phyloP scores from a whole-genome alignment of 208 protist genomes.

The Wallacemonas sp. region DNA sequence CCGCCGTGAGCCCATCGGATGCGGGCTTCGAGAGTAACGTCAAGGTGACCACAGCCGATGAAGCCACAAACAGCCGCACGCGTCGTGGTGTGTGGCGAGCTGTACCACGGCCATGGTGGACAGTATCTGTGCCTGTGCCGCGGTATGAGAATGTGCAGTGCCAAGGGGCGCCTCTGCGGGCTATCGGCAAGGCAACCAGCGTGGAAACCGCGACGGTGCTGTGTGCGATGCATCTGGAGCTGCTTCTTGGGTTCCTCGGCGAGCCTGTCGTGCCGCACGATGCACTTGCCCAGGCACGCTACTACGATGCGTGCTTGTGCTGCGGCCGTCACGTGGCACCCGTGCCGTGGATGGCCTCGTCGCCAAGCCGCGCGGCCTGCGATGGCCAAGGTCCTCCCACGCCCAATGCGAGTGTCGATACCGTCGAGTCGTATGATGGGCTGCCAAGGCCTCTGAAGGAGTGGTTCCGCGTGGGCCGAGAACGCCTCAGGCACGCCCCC shows the following conservation, averaged over 20 bases:
- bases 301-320: constrained; percentile 64
- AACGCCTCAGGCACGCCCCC: constrained; percentile 23
- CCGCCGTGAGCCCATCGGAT: not conserved
- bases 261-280: constrained; percentile 33
- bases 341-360: not conserved
- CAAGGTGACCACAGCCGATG: constrained; percentile 12
- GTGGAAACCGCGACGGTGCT: constrained; percentile 28
- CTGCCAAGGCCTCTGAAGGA: constrained; percentile 60
- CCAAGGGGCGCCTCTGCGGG: constrained; percentile 14
- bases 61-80: constrained; percentile 13
- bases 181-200: constrained; percentile 54
- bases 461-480: constrained; percentile 21
- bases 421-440: no score
- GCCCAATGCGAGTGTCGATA: no score
- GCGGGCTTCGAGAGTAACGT: constrained; percentile 10
- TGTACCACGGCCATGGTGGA: constrained; percentile 24
- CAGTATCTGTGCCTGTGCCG: constrained; percentile 24
- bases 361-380: no score
- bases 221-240: constrained; percentile 83
- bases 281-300: constrained; percentile 30
- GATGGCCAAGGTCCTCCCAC: no score
- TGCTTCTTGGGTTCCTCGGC: constrained; percentile 54
- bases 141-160: not conserved
- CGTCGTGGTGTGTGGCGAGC: constrained; percentile 18
- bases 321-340: constrained; percentile 44